phyloP scores from a whole-genome alignment of 2,329 filamentous ascomycete species.

The Sphaceloma murrayae region DNA sequence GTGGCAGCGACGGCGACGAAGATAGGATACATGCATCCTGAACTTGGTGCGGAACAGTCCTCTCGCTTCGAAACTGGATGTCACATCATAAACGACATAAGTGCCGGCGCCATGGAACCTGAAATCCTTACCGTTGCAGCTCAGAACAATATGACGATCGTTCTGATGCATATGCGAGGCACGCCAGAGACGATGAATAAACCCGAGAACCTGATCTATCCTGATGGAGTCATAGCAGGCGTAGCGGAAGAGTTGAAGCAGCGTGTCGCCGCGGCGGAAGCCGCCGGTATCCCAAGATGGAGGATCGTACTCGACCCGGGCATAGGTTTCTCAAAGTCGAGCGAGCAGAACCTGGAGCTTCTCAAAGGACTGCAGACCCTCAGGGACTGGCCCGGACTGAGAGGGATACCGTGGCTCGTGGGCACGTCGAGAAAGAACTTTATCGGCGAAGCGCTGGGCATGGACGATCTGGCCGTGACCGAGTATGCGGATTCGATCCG shows the following conservation, averaged over 20 bases:
- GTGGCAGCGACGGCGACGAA: slow-evolving; percentile 69
- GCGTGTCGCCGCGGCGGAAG: slow-evolving; percentile 66
- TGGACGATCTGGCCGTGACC: no score
- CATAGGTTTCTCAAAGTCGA: slow-evolving; percentile 83
- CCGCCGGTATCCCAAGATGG: slow-evolving; percentile 79
- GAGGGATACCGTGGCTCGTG: slow-evolving; percentile 74
- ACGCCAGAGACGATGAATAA: slow-evolving; percentile 71
- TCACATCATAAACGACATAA: slow-evolving; percentile 91
- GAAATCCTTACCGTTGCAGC: slow-evolving; percentile 77
- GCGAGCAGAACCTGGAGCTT: slow-evolving; percentile 70
- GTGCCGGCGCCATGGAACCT: slow-evolving; percentile 66
- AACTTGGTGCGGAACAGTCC: not conserved
- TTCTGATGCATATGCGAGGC: slow-evolving; percentile 90
- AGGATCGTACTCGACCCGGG: slow-evolving; percentile 91
- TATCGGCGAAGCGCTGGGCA: slow-evolving; percentile 68
- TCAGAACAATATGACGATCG: slow-evolving; percentile 64
- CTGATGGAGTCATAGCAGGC: slow-evolving; percentile 54
- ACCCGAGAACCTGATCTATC: slow-evolving; percentile 50
- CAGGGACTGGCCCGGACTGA: slow-evolving; percentile 49
- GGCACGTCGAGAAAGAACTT: slow-evolving; percentile 86
- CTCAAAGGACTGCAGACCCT: slow-evolving; percentile 64
- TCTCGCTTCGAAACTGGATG: slow-evolving; percentile 53
- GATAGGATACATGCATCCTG: slow-evolving; percentile 31
- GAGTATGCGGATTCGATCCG: no score
- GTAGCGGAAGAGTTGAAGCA: slow-evolving; percentile 58